A percentile compares a stretch with the other conserved stretches of the same genome.
Conservation (phyloP, 306 rosid genomes). For the Notholithocarpus densiflorus region DNA sequence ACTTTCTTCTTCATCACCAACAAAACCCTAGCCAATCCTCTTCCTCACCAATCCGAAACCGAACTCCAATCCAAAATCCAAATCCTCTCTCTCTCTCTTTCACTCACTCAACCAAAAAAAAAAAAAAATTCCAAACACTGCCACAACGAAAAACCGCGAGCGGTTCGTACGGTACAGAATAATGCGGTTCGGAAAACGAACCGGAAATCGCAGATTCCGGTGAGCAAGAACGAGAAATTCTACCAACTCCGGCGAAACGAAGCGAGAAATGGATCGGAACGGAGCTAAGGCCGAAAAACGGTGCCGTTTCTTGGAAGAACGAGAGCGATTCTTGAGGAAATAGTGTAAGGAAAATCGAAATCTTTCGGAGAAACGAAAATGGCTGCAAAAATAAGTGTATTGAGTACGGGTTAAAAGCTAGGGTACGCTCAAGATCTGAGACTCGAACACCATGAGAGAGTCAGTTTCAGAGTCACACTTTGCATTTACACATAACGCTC, state of each 20-base stretch:
- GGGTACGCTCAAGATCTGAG: slow-evolving; percentile 62
- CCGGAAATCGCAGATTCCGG: slow-evolving; percentile 5
- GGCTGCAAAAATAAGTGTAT: too few species aligned
- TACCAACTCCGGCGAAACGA: background rate
- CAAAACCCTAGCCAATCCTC: slow-evolving; percentile 8
- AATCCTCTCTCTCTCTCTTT: background rate
- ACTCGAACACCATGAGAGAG: slow-evolving; percentile 30
- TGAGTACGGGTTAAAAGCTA: background rate
- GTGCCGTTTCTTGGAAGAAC: slow-evolving; percentile 10
- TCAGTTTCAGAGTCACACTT: slow-evolving; percentile 15
- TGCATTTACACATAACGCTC: slow-evolving; percentile 14
- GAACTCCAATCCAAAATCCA: background rate
- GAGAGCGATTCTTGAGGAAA: slow-evolving; percentile 32
- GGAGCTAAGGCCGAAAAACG: background rate
- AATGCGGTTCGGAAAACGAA: background rate
- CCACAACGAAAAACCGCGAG: background rate
- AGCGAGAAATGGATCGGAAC: background rate
- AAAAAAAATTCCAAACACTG: background rate
- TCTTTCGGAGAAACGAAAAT: background rate
- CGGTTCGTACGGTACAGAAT: too few species aligned
- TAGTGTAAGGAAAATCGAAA: background rate
- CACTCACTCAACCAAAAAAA: background rate
- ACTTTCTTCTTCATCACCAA: background rate
- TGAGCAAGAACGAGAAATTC: background rate
- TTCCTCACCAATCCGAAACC: background rate